Evolutionary conservation across 352 stramenopile species (phyloP).

Genomic region (Elongisporangium undulatum): DNA sequence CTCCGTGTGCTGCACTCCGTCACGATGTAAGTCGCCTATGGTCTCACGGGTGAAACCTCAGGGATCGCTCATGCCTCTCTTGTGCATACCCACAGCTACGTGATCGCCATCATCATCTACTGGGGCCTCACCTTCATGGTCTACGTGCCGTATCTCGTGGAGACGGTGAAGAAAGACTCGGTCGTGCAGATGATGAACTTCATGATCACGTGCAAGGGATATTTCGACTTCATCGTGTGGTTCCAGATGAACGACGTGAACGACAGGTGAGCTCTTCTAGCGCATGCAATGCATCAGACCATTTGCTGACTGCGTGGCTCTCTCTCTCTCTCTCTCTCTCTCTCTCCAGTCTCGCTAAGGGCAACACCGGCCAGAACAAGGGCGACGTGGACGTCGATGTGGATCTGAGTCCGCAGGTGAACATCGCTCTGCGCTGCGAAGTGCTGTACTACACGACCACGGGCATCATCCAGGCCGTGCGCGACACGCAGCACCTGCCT

Average conservation of each 20-base stretch:
- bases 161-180: slow-evolving; percentile 39
- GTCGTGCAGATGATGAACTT: slow-evolving; percentile 85
- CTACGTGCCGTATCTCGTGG: slow-evolving; percentile 83
- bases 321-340: not conserved
- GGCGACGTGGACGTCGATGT: slow-evolving; percentile 79
- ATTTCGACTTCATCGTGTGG: slow-evolving; percentile 88
- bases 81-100: slow-evolving; percentile 42
- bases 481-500: slow-evolving; percentile 62
- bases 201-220: slow-evolving; percentile 89
- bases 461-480: slow-evolving; percentile 83
- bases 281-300: not conserved
- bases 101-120: slow-evolving; percentile 91
- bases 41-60: not conserved
- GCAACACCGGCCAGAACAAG: slow-evolving; percentile 34
- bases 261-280: slow-evolving; percentile 19
- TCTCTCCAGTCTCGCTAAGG: slow-evolving; percentile 8
- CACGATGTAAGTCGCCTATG: slow-evolving; percentile 62
- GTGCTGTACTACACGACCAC: slow-evolving; percentile 88
- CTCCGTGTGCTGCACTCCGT: slow-evolving; percentile 84
- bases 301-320: not conserved
- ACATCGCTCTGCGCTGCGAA: slow-evolving; percentile 78
- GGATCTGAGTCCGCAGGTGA: slow-evolving; percentile 82
- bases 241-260: slow-evolving; percentile 88
- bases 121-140: slow-evolving; percentile 83
- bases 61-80: not conserved